Evolutionary conservation across 441 rosid species (phyloP).

Genomic region (Dalechampia spathulata): DNA sequence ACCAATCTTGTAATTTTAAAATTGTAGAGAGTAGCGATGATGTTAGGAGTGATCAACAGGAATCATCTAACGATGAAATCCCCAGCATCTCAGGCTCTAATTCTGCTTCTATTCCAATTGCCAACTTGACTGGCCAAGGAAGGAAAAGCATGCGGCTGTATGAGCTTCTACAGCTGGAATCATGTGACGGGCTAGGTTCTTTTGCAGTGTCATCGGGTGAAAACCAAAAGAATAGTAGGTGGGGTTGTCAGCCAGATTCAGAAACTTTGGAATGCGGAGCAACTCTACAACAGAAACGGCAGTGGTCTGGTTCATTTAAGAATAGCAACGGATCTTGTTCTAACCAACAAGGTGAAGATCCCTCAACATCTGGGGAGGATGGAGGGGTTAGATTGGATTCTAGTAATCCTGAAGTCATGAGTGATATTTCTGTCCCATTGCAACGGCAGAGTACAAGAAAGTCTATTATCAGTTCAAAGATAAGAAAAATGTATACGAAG

Average conservation of each 20-base stretch:
- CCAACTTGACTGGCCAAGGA: constrained; percentile 46
- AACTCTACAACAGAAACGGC: constrained; percentile 20
- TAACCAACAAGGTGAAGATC: constrained; percentile 43
- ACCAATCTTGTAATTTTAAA: constrained; percentile 38
- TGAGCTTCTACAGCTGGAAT: constrained; percentile 84
- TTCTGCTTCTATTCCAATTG: constrained; percentile 29
- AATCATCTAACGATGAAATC: constrained; percentile 22
- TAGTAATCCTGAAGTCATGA: constrained; percentile 23
- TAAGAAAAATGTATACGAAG: constrained; percentile 61
- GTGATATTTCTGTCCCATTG: constrained; percentile 30
- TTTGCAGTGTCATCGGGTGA: constrained; percentile 19
- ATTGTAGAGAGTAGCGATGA: constrained; percentile 39
- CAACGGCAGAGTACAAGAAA: constrained; percentile 49
- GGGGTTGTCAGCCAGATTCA: constrained; percentile 26
- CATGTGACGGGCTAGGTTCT: constrained; percentile 36
- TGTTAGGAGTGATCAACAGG: constrained; percentile 19
- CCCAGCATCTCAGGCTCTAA: constrained; percentile 22
- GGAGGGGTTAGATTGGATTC: constrained; percentile 34
- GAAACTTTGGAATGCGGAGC: constrained; percentile 19
- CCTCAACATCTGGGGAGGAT: constrained; percentile 76
- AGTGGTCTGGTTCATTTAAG: constrained; percentile 27
- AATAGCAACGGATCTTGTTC: constrained; percentile 26
- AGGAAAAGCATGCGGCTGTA: constrained; percentile 78
- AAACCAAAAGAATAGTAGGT: constrained; percentile 21
- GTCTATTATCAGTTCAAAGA: constrained; percentile 56